Evolutionary conservation across 768 basidiomycete species (phyloP).

Genomic region (Trametes meyenii): DNA sequence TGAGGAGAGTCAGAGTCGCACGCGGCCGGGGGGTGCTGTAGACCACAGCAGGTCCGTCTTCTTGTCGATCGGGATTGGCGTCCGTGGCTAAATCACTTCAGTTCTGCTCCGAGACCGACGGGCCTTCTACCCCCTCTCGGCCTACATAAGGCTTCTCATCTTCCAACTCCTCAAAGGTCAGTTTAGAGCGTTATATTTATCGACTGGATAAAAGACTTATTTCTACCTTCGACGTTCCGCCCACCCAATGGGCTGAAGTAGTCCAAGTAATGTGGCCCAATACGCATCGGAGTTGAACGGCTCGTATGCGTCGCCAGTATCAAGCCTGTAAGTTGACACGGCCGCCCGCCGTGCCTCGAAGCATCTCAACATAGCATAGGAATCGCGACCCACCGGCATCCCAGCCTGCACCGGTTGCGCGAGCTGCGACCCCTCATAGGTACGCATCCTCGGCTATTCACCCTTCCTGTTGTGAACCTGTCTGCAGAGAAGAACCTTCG

Average conservation of each 20-base stretch:
- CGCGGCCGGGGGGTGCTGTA: background rate
- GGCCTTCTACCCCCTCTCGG: slow-evolving; percentile 19
- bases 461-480: background rate
- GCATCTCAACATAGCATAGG: background rate
- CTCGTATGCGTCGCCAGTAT: slow-evolving; percentile 10
- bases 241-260: slow-evolving; percentile 22
- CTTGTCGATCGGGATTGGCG: background rate
- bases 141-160: slow-evolving; percentile 26
- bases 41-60: slow-evolving; percentile 13
- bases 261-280: slow-evolving; percentile 38
- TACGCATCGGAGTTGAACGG: slow-evolving; percentile 29
- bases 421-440: background rate
- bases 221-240: background rate
- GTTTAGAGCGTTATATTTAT: slow-evolving; percentile 7
- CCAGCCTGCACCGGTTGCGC: background rate
- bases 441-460: background rate
- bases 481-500: background rate
- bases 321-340: background rate
- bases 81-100: background rate
- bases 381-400: slow-evolving; percentile 4
- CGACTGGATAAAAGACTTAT: background rate
- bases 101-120: background rate
- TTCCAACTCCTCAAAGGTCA: slow-evolving; percentile 40
- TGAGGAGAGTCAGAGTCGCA: background rate
- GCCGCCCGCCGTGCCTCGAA: background rate